These are phyloP conservation scores for Centaurea solstitialis DNA, from an alignment of 129 eudicot genomes.

Conservation along the genomic window DNA sequence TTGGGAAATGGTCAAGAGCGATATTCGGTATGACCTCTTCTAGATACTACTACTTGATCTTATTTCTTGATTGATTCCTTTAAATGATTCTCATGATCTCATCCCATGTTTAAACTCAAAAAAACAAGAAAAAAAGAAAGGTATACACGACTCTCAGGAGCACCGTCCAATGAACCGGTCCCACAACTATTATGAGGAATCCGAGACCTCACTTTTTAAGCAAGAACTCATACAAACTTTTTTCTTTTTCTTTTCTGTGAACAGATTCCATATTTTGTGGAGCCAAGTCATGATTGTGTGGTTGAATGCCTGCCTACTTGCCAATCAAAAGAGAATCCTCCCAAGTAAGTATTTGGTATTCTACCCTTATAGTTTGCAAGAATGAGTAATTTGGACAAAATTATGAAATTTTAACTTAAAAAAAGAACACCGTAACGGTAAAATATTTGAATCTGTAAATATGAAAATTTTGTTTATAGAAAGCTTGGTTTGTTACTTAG, in stretches of 20 bases:
- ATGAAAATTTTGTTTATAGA: no score
- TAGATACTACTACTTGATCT: not conserved
- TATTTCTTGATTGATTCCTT: not conserved
- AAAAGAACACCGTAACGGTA: not conserved
- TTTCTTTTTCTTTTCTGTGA: slow-evolving; percentile 3
- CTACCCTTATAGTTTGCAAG: no score
- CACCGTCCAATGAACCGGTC: no score
- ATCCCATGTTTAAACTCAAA: not conserved
- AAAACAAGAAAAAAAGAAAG: no score
- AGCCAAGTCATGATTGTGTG: slow-evolving; percentile 81
- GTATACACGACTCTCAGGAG: no score
- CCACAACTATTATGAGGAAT: no score
- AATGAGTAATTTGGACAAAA: not conserved
- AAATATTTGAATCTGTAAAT: not conserved
- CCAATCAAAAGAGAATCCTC: slow-evolving; percentile 76
- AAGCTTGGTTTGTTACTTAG: not conserved
- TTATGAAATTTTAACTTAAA: not conserved
- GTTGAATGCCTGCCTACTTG: slow-evolving; percentile 91
- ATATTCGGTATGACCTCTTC: slow-evolving; percentile 70
- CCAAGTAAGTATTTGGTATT: slow-evolving; percentile 54
- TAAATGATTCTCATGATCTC: not conserved
- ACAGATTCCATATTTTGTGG: slow-evolving; percentile 83
- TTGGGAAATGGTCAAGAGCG: slow-evolving; percentile 74
- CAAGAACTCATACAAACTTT: not conserved
- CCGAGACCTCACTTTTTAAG: not conserved